Base-by-base conservation (phyloP, 2,329 filamentous ascomycete species). In the Verticillium alfalfae region DNA sequence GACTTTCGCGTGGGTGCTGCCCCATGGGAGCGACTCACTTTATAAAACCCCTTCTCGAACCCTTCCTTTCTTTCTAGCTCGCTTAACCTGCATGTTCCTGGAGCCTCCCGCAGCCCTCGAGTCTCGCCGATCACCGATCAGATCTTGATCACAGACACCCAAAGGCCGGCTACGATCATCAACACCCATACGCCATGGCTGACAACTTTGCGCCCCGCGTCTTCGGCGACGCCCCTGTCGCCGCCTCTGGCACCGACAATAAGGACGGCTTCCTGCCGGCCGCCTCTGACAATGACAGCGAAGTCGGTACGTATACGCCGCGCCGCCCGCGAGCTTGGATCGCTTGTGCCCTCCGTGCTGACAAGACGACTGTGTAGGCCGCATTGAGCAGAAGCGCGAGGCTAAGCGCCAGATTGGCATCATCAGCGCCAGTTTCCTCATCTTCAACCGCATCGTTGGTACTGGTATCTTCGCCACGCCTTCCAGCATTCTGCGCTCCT, bases 401-500 rank as follows among this genome's bases (percentile, higher is more conserved):
- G 75, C 76, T 62, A 83, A 83, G 67, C 78, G 83, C 45, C 80
- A 85, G 68, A 84, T 87, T 62, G 84, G 84, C 56, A 68, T 85
- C 57, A 72, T 78, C 56, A 83, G 80, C 5, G 84, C 85, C 22
- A 74, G 80, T 22, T 84, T 86, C 72, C 76, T 87, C 62, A 86
- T 88, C 70, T 83, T 88, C 72, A 88, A 88, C 75, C 83, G 85
- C 62, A 84, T 88, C 75, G 84, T 89, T 61, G 86, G 87, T 52
- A 88, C 85, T 12, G 86, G 87, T 64, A 88, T 89, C 72, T 89
- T 88, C 66, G 84, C 86, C 1, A 88, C 86, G 0, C 86, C 86
- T 0, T 80, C 80, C 52, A 78, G 80, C 49, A 87, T 89, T 65
- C 76, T 88, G 59, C 67, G 73, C 2, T 78, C 85, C 0, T 83